These are phyloP conservation scores for Apiotrichum sp. DNA, from an alignment of 1,284 basidiomycete species.

Conservation along the genomic window DNA sequence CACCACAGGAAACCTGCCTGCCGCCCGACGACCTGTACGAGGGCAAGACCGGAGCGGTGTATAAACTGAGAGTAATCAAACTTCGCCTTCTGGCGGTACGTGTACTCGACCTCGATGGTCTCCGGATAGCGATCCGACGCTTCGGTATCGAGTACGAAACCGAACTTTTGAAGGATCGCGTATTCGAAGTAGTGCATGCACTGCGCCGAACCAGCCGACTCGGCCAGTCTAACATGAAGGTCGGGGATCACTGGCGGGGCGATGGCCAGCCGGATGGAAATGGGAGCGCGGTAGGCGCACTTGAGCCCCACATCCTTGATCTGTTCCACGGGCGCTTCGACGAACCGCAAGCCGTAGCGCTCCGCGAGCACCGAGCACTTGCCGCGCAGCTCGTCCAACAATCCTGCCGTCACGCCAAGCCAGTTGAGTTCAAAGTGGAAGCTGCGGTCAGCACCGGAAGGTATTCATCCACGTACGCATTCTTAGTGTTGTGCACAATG, in stretches of 20 bases:
- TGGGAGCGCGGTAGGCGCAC: conserved; percentile 84
- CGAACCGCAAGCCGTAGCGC: conserved; percentile 81
- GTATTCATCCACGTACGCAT: conserved; percentile 50
- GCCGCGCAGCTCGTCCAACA: conserved; percentile 82
- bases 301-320: conserved; percentile 70
- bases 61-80: conserved; percentile 83
- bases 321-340: conserved; percentile 85
- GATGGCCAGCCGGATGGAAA: conserved; percentile 66
- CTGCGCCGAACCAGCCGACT: conserved; percentile 48
- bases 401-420: conserved; percentile 93
- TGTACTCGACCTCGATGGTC: conserved; percentile 76
- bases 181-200: conserved; percentile 71
- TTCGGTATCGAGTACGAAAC: conserved; percentile 83
- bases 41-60: conserved; percentile 76
- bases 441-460: conserved; percentile 14
- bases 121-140: conserved; percentile 68
- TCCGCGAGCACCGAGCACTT: conserved; percentile 81
- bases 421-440: conserved; percentile 97
- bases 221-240: conserved; percentile 59
- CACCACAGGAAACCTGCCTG: conserved; percentile 67
- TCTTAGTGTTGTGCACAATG: conserved; percentile 82
- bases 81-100: conserved; percentile 62
- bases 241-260: conserved; percentile 66
- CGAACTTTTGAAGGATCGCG: conserved; percentile 63
- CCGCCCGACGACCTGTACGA: conserved; percentile 77